These are phyloP conservation scores for Eucalyptus fibrosa DNA, from an alignment of 345 rosid species.

Conservation along the genomic window DNA sequence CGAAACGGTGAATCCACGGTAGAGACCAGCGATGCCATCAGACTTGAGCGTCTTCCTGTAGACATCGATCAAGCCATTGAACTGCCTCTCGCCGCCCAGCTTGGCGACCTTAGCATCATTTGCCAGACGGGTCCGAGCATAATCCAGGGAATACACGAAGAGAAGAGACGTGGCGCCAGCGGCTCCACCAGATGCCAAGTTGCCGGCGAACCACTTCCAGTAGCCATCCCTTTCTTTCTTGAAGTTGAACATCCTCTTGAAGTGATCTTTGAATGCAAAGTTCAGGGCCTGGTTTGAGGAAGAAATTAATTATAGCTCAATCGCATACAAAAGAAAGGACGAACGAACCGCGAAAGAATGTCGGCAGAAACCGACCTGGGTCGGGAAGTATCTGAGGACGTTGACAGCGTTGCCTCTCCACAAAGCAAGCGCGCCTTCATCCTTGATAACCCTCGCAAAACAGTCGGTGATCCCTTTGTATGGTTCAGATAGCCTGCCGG, in stretches of 20 bases:
- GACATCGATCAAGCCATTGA: slow-evolving; percentile 44
- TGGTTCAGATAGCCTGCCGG: slow-evolving; percentile 39
- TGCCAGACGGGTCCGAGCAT: slow-evolving; percentile 41
- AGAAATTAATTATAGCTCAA: background rate
- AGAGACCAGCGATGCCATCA: slow-evolving; percentile 49
- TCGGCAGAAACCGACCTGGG: slow-evolving; percentile 19
- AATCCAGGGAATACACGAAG: slow-evolving; percentile 49
- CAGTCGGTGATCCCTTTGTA: slow-evolving; percentile 42
- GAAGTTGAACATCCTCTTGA: slow-evolving; percentile 45
- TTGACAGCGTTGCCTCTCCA: slow-evolving; percentile 62
- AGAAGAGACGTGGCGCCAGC: slow-evolving; percentile 54
- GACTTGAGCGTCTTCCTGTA: slow-evolving; percentile 39
- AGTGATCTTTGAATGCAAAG: slow-evolving; percentile 50
- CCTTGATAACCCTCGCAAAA: slow-evolving; percentile 38
- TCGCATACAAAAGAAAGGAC: background rate
- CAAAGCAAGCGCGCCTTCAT: slow-evolving; percentile 37
- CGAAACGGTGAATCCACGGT: slow-evolving; percentile 48
- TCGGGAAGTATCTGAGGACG: slow-evolving; percentile 53
- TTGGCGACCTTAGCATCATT: slow-evolving; percentile 41
- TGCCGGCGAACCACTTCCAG: slow-evolving; percentile 61
- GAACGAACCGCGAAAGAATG: background rate
- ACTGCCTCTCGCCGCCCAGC: slow-evolving; percentile 46
- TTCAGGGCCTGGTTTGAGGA: slow-evolving; percentile 22
- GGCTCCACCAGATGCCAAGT: slow-evolving; percentile 57
- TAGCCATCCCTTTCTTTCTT: slow-evolving; percentile 49